phyloP scores from a whole-genome alignment of 768 basidiomycete genomes.

The Collybiopsis luxurians region DNA sequence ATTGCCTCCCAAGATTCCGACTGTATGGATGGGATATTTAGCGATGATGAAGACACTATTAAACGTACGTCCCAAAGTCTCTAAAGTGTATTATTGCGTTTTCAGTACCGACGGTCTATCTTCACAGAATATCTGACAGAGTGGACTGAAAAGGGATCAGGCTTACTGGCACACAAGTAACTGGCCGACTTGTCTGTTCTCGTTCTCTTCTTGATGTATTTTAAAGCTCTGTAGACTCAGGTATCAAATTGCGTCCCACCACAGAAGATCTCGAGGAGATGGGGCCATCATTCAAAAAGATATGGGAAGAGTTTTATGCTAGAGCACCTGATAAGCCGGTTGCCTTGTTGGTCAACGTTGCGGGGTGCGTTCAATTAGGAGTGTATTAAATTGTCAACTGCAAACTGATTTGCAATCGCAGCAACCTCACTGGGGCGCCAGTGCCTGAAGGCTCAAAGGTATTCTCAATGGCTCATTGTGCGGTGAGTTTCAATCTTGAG shows the following conservation, averaged over 20 bases:
- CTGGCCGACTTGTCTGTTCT: too few relatives aligned
- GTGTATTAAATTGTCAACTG: too few relatives aligned
- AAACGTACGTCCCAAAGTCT: slow-evolving; percentile 24
- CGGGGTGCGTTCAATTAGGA: slow-evolving; percentile 20
- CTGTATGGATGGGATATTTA: slow-evolving; percentile 30
- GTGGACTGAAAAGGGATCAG: slow-evolving; percentile 1
- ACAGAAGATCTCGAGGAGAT: slow-evolving; percentile 31
- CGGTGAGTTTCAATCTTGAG: too few relatives aligned
- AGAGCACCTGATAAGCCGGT: slow-evolving; percentile 36
- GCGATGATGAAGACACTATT: slow-evolving; percentile 22
- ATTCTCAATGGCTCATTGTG: too few relatives aligned
- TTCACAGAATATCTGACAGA: neutral
- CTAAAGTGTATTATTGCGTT: too few relatives aligned
- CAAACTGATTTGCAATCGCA: neutral
- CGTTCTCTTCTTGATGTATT: neutral
- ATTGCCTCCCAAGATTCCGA: slow-evolving; percentile 25
- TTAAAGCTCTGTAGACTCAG: slow-evolving; percentile 32
- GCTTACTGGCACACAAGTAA: slow-evolving; percentile 6
- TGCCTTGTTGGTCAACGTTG: slow-evolving; percentile 23
- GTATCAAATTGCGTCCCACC: slow-evolving; percentile 38
- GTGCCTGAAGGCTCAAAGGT: too few relatives aligned
- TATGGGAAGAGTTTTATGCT: slow-evolving; percentile 33
- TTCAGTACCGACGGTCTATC: neutral
- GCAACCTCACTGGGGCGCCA: too few relatives aligned
- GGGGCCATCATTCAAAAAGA: slow-evolving; percentile 30